Base-by-base conservation (phyloP, 768 basidiomycete genomes). In the Termitomyces sp. region DNA sequence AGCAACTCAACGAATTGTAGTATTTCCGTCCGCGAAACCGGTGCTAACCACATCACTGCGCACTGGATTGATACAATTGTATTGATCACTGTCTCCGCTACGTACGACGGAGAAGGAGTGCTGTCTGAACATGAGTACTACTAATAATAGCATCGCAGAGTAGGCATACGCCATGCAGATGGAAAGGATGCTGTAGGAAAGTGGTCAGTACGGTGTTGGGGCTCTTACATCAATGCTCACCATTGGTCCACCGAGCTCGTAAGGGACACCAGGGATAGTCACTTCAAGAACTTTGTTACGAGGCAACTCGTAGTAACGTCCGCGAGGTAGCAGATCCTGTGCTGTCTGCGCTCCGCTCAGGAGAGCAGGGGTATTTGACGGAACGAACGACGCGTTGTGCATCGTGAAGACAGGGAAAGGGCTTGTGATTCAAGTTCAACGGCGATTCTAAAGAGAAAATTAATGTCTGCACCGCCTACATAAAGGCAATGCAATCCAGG, bases 11-110 rank as follows among this genome's bases (percentile, higher is more conserved):
- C 77, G 68, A 57, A 79, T 70, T 10, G 74, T 73, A 20, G 69
- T 65, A 50, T 62, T 62, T 10, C 61, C 70, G 30, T 71, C 73
- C 16, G 64, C 57, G 41, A 44, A 18, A 16, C 77, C 75, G 20
- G 71, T 67, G 54, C 59, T 67, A 7, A 86, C 78, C 1, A 82
- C 83, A 67, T 88, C 87, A 51, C 86, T 76, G 58, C 79, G 73
- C 32, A 61, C 63, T 28, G 55, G 54, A n/a, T 64, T 50, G 4
- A 16, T 1, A 23, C 44, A 55, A 43, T 59, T 79, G 62, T 76
- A 76, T 0, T 47, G 44, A 4, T 60, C 58, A 32, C 66, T 69
- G 10, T 68, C 70, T 1, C 71, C 72, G 50, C 66, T 75, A 52
- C 74, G 70, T 49, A 79, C 67, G 12, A 79, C 78, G 49, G 66